These are phyloP conservation scores for Wickerhamomyces tratensis DNA, from an alignment of 805 yeast genomes.

Conservation along the genomic window DNA sequence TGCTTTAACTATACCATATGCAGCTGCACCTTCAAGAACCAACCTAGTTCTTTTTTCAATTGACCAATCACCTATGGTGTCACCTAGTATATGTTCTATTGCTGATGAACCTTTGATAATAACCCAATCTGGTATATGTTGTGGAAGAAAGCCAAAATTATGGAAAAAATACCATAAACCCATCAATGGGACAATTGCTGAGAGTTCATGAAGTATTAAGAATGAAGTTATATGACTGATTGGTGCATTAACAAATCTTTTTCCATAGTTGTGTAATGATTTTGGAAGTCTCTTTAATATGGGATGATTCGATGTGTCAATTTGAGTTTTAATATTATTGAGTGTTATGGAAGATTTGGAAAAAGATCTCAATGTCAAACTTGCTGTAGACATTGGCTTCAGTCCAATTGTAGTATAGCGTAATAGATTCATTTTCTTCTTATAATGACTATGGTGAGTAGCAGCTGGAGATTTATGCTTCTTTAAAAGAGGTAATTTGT, in stretches of 20 bases:
- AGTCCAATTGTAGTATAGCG: no score
- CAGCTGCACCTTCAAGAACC: slow-evolving; percentile 64
- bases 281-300: slow-evolving; percentile 37
- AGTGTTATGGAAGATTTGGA: background rate
- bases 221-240: slow-evolving; percentile 54
- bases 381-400: no score
- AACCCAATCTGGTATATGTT: slow-evolving; percentile 50
- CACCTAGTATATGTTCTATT: slow-evolving; percentile 36
- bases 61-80: slow-evolving; percentile 19
- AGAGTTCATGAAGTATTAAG: slow-evolving; percentile 58
- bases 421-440: no score
- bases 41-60: slow-evolving; percentile 43
- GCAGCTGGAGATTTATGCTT: no score
- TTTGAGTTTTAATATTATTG: no score
- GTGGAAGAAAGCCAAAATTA: slow-evolving; percentile 40
- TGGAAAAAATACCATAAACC: slow-evolving; percentile 62
- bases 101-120: slow-evolving; percentile 48
- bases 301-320: background rate
- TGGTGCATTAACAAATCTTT: slow-evolving; percentile 43
- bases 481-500: no score
- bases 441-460: no score
- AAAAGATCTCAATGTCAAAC: no score
- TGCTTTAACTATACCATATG: slow-evolving; percentile 56
- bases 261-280: slow-evolving; percentile 39
- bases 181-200: slow-evolving; percentile 65